These are phyloP conservation scores for Moesziomyces globuligerus DNA, from an alignment of 1,284 basidiomycete species.

Conservation along the genomic window DNA sequence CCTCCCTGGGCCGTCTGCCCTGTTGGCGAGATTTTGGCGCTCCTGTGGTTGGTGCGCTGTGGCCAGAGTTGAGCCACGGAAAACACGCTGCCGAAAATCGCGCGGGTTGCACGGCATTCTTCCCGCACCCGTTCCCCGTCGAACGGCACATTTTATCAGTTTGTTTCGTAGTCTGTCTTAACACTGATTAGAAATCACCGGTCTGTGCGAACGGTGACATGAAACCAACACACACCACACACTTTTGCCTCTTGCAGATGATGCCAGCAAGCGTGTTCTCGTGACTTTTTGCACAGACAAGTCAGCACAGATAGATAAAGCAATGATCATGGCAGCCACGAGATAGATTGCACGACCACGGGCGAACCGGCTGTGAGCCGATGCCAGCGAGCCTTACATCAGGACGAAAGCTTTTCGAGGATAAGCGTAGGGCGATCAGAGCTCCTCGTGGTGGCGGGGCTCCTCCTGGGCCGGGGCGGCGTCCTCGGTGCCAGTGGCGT, in stretches of 20 bases:
- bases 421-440: constrained; percentile 7
- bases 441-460: constrained; percentile 49
- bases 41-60: background rate
- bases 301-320: too few relatives aligned
- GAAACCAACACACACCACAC: too few relatives aligned
- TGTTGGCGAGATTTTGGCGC: background rate
- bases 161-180: background rate
- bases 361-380: too few relatives aligned
- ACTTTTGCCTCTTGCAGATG: too few relatives aligned
- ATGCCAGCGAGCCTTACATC: background rate
- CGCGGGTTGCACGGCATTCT: background rate
- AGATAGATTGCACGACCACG: too few relatives aligned
- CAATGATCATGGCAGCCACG: too few relatives aligned
- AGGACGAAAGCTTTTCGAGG: constrained; percentile 1
- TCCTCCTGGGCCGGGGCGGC: constrained; percentile 28
- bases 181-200: background rate
- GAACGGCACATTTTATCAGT: background rate
- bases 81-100: background rate
- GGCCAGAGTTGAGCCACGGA: background rate
- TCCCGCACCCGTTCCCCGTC: background rate
- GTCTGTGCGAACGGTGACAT: too few relatives aligned
- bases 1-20: background rate
- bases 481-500: constrained; percentile 32
- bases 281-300: too few relatives aligned
- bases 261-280: too few relatives aligned